Evolutionary conservation across 2,329 filamentous ascomycete species (phyloP).

Genomic region (Calonectria montana): DNA sequence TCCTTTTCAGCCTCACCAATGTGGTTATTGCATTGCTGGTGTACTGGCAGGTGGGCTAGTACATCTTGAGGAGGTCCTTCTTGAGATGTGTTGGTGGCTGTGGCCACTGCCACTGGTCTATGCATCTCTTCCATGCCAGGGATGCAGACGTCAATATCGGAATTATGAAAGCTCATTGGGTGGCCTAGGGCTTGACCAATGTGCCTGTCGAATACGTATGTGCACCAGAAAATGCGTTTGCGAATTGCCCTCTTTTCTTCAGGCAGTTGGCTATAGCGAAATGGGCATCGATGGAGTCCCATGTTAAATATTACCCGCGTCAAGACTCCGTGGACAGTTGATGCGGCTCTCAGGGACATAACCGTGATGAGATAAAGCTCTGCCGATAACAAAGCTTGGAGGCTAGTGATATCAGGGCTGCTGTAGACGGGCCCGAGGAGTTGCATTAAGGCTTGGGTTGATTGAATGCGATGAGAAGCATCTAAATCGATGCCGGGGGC

Average conservation of each 20-base stretch:
- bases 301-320: conserved; percentile 60
- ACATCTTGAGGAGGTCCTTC: conserved; percentile 13
- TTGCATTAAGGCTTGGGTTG: conserved; percentile 50
- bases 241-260: conserved; percentile 46
- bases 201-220: conserved; percentile 52
- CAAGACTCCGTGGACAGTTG: conserved; percentile 59
- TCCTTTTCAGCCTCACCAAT: background rate
- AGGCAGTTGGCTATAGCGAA: conserved; percentile 59
- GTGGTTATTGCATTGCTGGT: background rate
- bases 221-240: conserved; percentile 55
- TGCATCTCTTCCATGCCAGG: conserved; percentile 43
- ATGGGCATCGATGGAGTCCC: conserved; percentile 63
- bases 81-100: background rate
- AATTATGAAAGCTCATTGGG: conserved; percentile 49
- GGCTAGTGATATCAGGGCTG: conserved; percentile 56
- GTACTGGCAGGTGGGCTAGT: conserved; percentile 14
- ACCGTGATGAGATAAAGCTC: conserved; percentile 60
- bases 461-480: conserved; percentile 48
- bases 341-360: conserved; percentile 61
- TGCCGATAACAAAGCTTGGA: conserved; percentile 60
- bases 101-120: conserved; percentile 16
- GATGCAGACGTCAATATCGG: conserved; percentile 52
- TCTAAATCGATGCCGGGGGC: conserved; percentile 37
- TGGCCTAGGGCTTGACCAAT: conserved; percentile 51
- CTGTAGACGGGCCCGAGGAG: conserved; percentile 52